Base-by-base conservation (phyloP, 2,329 filamentous ascomycete species). In the Colletotrichum gloeosporioides region DNA sequence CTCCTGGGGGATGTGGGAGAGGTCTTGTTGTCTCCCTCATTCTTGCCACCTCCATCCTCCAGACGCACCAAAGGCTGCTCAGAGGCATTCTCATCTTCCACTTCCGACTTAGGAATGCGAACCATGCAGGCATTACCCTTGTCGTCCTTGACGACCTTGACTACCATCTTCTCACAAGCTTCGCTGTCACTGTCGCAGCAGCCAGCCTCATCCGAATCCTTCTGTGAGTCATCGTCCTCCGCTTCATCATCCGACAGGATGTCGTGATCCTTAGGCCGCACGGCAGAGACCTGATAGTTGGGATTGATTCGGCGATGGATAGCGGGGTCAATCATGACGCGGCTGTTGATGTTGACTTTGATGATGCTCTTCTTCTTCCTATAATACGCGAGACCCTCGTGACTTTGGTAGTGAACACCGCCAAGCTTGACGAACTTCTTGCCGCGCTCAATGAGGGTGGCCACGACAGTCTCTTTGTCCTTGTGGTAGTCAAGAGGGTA, bases 261-360 rank as follows among this genome's bases (percentile, higher is more conserved):
- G 79, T 94, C 91, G 31, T 92, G 89, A 74, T 96, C 93, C 79
- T 94, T 93, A 0, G 94, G 91, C 66, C 93, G 93, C 71, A 98
- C 92, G 3, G 91, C 89, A 27, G 94, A 95, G 79, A 96, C 91
- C 0, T 91, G 91, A 79, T 98, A 98, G 82, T 98, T 98, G 1
- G 96, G 95, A 79, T 97, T 95, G 83, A 96, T 95, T 39, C 95
- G 92, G 10, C 95, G 92, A 85, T 98, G 96, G 57, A 94, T 95
- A 5, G 92, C 92, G 0, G 95, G 92, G 81, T 98, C 96, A 29
- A 98, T 89, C 95, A 98, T 98, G 78, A 98, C 90, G 34, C 96
- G 93, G 22, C 95, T 94, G 78, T 96, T 95, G 83, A 98, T 93
- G 81, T 95, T 95, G 84, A 98, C 93, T 83, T 95, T 96, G 82